Evolutionary conservation across 371 early-diverging fungal genomes (phyloP), one percentile per base, ranked within the genome.

Genomic region (Zancudomyces culisetae): DNA sequence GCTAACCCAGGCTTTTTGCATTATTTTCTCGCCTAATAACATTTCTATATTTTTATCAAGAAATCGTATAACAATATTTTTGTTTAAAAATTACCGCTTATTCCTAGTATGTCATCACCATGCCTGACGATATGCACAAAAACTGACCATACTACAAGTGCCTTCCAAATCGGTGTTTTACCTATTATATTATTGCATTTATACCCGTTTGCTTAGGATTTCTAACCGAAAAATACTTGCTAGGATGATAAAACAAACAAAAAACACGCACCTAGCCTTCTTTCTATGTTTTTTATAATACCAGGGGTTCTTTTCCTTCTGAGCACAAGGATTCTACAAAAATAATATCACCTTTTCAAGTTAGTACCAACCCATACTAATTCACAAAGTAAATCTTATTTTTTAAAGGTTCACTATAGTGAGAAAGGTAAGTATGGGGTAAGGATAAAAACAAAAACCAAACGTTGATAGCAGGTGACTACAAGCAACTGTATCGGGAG

Each of bases 161-260:
- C 56, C 51, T 61, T 62, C 70, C 70, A 72, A 43, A 69, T 48
- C 22, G 70, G 62, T 27, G n/a, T 27, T 2, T 27, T 24, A 26
- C 8, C 27, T 20, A 48, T 4, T 23, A 43, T 8, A 22, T 8
- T 43, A 10, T 43, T 22, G 26, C n/a, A 8, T 22, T 12, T 13
- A 40, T 13, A n/a, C n/a, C n/a, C n/a, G 40, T 40, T 13, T 13
- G 40, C 13, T 13, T 13, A 40, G 13, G n/a, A n/a, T n/a, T n/a
- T 40, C 45, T 22, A 24, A 43, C 20, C 20, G 26, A 43, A 43
- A 8, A 43, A 43, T n/a, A 22, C 8, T 12, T 13, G 40, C n/a
- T 13, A 13, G n/a, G n/a, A 40, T 40, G 40, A 13, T 40, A 13
- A 13, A n/a, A n/a, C 13, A 40, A 13, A 40, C n/a, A 43, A 45